Evolutionary conservation across 805 yeast species (phyloP).

Genomic region (Nakazawaea wyomingensis): DNA sequence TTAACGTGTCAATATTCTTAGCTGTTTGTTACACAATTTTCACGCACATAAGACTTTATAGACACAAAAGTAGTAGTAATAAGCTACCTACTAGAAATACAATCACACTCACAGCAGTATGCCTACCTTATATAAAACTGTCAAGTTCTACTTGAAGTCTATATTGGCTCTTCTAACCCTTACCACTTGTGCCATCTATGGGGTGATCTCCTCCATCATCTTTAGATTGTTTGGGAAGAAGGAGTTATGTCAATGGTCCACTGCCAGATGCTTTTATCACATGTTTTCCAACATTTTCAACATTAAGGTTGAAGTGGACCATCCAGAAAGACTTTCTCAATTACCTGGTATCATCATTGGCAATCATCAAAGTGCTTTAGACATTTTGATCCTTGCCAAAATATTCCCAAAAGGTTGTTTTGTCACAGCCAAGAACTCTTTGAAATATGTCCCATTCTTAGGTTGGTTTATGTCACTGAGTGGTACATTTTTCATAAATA

Average conservation of each 20-base stretch:
- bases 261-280: constrained; percentile 76
- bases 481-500: constrained; percentile 88
- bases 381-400: constrained; percentile 74
- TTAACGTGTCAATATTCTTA: too few relatives aligned
- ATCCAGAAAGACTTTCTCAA: constrained; percentile 52
- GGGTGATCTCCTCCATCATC: constrained; percentile 68
- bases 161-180: constrained; percentile 48
- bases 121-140: constrained; percentile 21
- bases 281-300: constrained; percentile 61
- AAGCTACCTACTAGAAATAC: too few relatives aligned
- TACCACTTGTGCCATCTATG: constrained; percentile 62
- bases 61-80: too few relatives aligned
- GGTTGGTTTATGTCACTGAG: constrained; percentile 96
- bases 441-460: constrained; percentile 79
- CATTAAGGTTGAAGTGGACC: constrained; percentile 61
- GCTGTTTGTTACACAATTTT: too few relatives aligned
- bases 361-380: constrained; percentile 90
- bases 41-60: too few relatives aligned
- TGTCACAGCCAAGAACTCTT: constrained; percentile 85
- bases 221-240: constrained; percentile 67
- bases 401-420: constrained; percentile 84
- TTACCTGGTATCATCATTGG: constrained; percentile 77
- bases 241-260: constrained; percentile 81
- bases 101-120: neutral
- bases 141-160: constrained; percentile 54